Evolutionary conservation across 192 early-diverging fungal genomes (phyloP).

Genomic region (Mortierella hygrophila): DNA sequence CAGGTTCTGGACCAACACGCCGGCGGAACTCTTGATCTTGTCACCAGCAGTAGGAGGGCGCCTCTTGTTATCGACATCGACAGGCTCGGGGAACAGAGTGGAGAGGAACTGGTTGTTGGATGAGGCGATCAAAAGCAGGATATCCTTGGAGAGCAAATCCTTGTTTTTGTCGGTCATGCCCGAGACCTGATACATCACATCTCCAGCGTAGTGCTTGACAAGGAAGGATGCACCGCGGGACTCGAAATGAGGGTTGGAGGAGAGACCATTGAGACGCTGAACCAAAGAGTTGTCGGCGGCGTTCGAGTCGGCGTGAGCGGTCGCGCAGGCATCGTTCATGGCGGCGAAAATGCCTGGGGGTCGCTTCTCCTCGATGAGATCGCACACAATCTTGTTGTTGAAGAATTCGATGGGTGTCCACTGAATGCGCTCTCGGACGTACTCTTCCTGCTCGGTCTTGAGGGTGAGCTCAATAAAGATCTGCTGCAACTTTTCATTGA

Average conservation of each 20-base stretch:
- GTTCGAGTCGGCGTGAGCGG: slow-evolving; percentile 92
- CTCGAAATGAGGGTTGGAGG: slow-evolving; percentile 82
- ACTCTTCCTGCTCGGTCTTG: slow-evolving; percentile 99
- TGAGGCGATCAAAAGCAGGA: slow-evolving; percentile 87
- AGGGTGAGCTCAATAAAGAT: slow-evolving; percentile 99
- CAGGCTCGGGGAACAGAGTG: slow-evolving; percentile 89
- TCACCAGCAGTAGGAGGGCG: slow-evolving; percentile 98
- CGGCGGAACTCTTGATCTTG: slow-evolving; percentile 89
- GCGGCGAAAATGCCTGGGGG: slow-evolving; percentile 94
- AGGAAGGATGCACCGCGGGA: slow-evolving; percentile 79
- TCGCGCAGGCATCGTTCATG: slow-evolving; percentile 98
- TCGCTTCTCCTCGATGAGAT: slow-evolving; percentile 96
- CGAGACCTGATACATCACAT: slow-evolving; percentile 90
- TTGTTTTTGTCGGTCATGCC: slow-evolving; percentile 99
- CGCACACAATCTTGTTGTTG: slow-evolving; percentile 99
- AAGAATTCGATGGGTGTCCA: slow-evolving; percentile 99
- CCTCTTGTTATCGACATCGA: slow-evolving; percentile 91
- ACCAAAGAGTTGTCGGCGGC: slow-evolving; percentile 83
- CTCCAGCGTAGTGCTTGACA: slow-evolving; percentile 96
- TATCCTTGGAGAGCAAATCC: slow-evolving; percentile 94
- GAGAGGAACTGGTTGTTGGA: slow-evolving; percentile 83
- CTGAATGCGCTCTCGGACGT: slow-evolving; percentile 93
- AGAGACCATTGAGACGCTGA: slow-evolving; percentile 74
- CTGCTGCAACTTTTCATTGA: slow-evolving; percentile 97
- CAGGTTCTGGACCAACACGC: slow-evolving; percentile 92